Evolutionary conservation across 306 rosid genomes (phyloP).

Genomic region (Vachellia pachyceras): DNA sequence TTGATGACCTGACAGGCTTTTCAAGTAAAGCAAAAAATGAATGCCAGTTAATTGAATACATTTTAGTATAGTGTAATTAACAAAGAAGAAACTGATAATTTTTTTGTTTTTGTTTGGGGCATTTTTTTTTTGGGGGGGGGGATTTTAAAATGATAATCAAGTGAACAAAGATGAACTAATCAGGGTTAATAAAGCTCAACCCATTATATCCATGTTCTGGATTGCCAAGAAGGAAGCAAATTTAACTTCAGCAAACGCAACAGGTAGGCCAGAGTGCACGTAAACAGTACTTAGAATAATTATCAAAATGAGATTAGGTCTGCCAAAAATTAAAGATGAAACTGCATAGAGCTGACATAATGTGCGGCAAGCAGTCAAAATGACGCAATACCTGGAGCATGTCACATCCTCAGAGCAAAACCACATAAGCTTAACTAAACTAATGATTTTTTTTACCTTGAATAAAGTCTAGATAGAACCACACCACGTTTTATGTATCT

Average conservation of each 20-base stretch:
- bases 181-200: not conserved
- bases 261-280: not conserved
- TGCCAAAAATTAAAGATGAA: not conserved
- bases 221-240: not conserved
- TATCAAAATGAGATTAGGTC: not conserved
- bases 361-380: constrained; percentile 25
- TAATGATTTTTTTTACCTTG: not conserved
- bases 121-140: too few relatives aligned
- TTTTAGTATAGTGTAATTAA: not conserved
- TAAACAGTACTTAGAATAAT: not conserved
- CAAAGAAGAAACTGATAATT: constrained; percentile 9
- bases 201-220: not conserved
- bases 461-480: constrained; percentile 6
- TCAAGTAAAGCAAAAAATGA: constrained; percentile 38
- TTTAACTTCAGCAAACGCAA: constrained; percentile 5
- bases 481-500: constrained; percentile 5
- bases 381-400: constrained; percentile 26
- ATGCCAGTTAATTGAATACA: constrained; percentile 41
- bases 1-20: constrained; percentile 85
- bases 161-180: not conserved
- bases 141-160: constrained; percentile 3
- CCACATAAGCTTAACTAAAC: constrained; percentile 15
- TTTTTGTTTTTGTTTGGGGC: too few relatives aligned
- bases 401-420: constrained; percentile 23
- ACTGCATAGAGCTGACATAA: constrained; percentile 16